phyloP scores from a whole-genome alignment of 306 rosid genomes.

The Lathyrus oleraceus region DNA sequence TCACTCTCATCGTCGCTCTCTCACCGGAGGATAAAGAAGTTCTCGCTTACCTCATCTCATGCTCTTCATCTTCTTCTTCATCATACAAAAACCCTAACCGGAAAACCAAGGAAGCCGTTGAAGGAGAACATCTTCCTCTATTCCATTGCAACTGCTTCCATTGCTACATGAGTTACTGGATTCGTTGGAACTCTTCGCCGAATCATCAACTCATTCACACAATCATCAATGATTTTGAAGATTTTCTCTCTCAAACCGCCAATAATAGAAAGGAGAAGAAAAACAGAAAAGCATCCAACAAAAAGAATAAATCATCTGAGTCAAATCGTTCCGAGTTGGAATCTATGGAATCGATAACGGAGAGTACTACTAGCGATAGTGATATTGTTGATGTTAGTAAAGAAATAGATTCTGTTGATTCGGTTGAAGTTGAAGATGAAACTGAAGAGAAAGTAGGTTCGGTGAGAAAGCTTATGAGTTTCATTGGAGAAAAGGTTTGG shows the following conservation, averaged over 20 bases:
- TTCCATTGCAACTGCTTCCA: conserved; percentile 77
- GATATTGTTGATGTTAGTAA: no score
- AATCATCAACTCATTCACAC: conserved; percentile 72
- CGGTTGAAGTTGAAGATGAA: conserved; percentile 17
- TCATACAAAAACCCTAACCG: conserved; percentile 33
- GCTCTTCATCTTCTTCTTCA: conserved; percentile 40
- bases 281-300: conserved; percentile 37
- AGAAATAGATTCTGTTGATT: neutral
- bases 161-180: conserved; percentile 85
- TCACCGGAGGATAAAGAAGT: conserved; percentile 71
- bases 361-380: neutral
- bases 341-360: conserved; percentile 10
- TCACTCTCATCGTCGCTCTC: conserved; percentile 66
- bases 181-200: conserved; percentile 81
- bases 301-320: conserved; percentile 29
- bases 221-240: conserved; percentile 80
- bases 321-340: conserved; percentile 41
- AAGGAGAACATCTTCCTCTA: conserved; percentile 63
- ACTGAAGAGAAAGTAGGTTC: conserved; percentile 53
- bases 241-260: conserved; percentile 38
- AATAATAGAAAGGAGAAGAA: conserved; percentile 55
- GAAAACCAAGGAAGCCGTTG: neutral
- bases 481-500: conserved; percentile 70
- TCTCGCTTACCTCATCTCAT: conserved; percentile 72
- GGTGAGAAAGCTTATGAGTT: conserved; percentile 65